Evolutionary conservation across 2,329 filamentous ascomycete genomes (phyloP).

Genomic region (Ophiocordyceps camponoti-floridani): DNA sequence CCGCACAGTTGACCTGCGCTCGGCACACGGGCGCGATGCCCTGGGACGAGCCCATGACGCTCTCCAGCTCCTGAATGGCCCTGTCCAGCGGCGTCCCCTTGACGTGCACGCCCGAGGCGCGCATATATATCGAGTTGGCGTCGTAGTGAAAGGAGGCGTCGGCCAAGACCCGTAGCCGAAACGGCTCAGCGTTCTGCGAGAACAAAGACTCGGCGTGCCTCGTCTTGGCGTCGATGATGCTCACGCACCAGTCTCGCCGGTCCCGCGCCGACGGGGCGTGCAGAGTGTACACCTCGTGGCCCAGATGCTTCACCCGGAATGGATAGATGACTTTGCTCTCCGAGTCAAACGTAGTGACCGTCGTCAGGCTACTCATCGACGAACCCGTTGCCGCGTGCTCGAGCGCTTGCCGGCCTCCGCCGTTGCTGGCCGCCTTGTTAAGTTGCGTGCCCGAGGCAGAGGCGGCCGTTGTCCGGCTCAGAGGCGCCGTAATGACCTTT

Average conservation of each 20-base stretch:
- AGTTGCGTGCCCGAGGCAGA: constrained; percentile 40
- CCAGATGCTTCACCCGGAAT: constrained; percentile 89
- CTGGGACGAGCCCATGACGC: constrained; percentile 50
- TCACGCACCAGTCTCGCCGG: constrained; percentile 77
- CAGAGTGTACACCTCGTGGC: constrained; percentile 80
- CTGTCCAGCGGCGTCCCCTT: constrained; percentile 82
- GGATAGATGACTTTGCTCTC: constrained; percentile 81
- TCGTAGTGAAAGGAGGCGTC: constrained; percentile 85
- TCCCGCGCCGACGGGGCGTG: constrained; percentile 64
- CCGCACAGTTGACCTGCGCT: constrained; percentile 80
- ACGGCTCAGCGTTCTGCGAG: constrained; percentile 89
- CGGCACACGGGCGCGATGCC: constrained; percentile 65
- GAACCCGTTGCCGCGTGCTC: constrained; percentile 51
- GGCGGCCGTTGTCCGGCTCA: constrained; percentile 41
- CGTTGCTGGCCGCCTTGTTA: constrained; percentile 34
- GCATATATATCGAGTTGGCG: constrained; percentile 36
- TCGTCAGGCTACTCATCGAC: constrained; percentile 38
- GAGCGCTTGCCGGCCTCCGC: constrained; percentile 36
- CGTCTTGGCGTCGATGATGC: constrained; percentile 89
- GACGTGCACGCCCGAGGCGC: constrained; percentile 53
- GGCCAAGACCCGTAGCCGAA: constrained; percentile 77
- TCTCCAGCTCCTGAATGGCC: constrained; percentile 77
- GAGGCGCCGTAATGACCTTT: constrained; percentile 51
- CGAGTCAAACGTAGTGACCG: constrained; percentile 39
- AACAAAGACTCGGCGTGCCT: constrained; percentile 76